Percentiles rank a stretch among this genome's conserved stretches.
Conservation (phyloP, 1,284 basidiomycete genomes). For the Leccinum pachyderme region DNA sequence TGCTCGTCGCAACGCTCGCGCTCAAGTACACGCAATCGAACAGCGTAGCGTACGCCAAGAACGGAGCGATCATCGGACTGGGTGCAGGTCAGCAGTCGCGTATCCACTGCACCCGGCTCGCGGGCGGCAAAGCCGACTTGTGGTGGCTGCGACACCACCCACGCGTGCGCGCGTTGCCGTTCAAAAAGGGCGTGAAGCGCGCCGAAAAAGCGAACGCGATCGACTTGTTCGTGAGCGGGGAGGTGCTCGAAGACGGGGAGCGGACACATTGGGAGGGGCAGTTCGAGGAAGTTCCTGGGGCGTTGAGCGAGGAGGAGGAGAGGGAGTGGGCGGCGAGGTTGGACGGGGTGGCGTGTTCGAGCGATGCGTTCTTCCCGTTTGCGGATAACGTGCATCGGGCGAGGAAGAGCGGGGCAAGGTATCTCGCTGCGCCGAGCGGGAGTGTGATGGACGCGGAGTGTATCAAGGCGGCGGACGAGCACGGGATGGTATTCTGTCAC, state of each 20-base stretch:
- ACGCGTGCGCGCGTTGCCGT: constrained; percentile 86
- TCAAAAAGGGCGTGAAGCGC: constrained; percentile 97
- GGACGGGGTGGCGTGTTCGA: constrained; percentile 87
- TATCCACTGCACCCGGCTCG: constrained; percentile 98
- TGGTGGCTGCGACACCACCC: constrained; percentile 99
- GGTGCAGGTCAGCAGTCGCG: constrained; percentile 98
- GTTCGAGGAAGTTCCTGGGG: constrained; percentile 75
- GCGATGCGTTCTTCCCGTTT: constrained; percentile 99
- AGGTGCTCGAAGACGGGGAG: constrained; percentile 85
- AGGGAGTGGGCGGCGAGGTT: constrained; percentile 66
- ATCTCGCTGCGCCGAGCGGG: constrained; percentile 92
- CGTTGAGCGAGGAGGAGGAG: constrained; percentile 74
- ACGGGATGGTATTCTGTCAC: constrained; percentile 85
- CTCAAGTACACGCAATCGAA: constrained; percentile 99
- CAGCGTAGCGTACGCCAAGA: constrained; percentile 94
- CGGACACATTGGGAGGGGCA: constrained; percentile 88
- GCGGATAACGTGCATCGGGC: constrained; percentile 97
- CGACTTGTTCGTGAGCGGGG: constrained; percentile 93
- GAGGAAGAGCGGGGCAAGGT: constrained; percentile 86
- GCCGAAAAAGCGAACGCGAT: constrained; percentile 99
- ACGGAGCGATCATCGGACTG: constrained; percentile 92
- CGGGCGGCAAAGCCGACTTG: constrained; percentile 96
- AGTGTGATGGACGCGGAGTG: constrained; percentile 99
- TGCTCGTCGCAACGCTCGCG: constrained; percentile 93
- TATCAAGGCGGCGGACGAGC: constrained; percentile 92